These are phyloP conservation scores for Aureobasidium mangrovei DNA, from an alignment of 2,329 filamentous ascomycete genomes.

Conservation along the genomic window DNA sequence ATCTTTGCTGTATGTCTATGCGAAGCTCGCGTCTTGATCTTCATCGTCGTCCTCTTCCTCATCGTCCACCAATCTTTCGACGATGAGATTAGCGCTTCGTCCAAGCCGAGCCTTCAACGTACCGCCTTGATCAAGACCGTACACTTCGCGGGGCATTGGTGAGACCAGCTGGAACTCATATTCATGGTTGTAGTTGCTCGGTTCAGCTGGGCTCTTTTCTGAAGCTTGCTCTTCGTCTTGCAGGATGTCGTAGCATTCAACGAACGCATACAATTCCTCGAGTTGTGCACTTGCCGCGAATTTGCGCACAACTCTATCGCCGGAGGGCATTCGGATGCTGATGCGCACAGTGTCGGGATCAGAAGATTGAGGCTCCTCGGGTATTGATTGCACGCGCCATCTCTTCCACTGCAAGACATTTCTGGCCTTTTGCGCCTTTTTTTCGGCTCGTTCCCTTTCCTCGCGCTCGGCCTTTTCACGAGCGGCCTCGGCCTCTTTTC, in stretches of 20 bases:
- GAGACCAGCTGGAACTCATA: constrained; percentile 82
- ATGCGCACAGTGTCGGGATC: constrained; percentile 65
- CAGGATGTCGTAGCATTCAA: constrained; percentile 75
- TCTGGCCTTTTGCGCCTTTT: constrained; percentile 46
- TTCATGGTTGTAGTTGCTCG: constrained; percentile 64
- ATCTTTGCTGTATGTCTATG: neutral
- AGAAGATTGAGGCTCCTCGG: constrained; percentile 56
- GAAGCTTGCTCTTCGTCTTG: constrained; percentile 31
- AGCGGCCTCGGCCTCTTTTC: constrained; percentile 64
- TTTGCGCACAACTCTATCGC: constrained; percentile 65
- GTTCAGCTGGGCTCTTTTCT: constrained; percentile 40
- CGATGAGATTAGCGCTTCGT: constrained; percentile 77
- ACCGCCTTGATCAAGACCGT: constrained; percentile 56
- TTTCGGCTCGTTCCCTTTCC: constrained; percentile 55
- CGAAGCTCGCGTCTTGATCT: constrained; percentile 24
- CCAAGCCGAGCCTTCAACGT: constrained; percentile 68
- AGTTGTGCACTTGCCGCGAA: constrained; percentile 63
- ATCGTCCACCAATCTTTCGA: constrained; percentile 58
- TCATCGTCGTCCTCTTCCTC: constrained; percentile 45
- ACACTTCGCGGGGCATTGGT: constrained; percentile 75
- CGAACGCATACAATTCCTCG: constrained; percentile 91
- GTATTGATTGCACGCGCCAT: constrained; percentile 65
- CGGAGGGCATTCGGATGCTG: constrained; percentile 53
- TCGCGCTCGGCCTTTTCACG: constrained; percentile 55
- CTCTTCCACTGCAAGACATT: constrained; percentile 63